A percentile compares a stretch with the other conserved stretches of the same genome.
These are phyloP conservation scores for Barnettozyma vustinii DNA, from an alignment of 805 yeast genomes.

Conservation along the genomic window DNA sequence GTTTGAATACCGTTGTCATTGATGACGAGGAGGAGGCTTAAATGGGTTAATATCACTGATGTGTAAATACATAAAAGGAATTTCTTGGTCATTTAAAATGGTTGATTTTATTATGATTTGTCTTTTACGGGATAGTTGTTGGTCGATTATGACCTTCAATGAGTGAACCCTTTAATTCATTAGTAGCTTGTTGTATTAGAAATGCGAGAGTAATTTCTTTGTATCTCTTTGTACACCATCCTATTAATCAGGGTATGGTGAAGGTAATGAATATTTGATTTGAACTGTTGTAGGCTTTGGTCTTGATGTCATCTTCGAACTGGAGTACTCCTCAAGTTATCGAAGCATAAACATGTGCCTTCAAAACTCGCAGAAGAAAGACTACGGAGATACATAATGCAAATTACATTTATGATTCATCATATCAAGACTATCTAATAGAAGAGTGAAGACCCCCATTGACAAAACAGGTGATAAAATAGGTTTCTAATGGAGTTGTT, in stretches of 20 bases:
- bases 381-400: too few species aligned
- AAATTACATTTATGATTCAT: too few species aligned
- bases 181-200: constrained; percentile 8
- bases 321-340: too few species aligned
- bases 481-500: background rate
- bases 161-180: constrained; percentile 13
- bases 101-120: background rate
- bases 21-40: constrained; percentile 48
- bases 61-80: constrained; percentile 7
- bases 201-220: background rate
- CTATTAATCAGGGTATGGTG: background rate
- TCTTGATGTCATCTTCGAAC: too few species aligned
- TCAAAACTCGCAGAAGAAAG: too few species aligned
- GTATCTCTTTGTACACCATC: background rate
- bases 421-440: background rate
- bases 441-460: background rate
- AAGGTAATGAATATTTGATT: background rate
- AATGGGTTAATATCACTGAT: constrained; percentile 6
- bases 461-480: too few species aligned
- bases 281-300: background rate
- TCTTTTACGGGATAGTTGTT: constrained; percentile 11
- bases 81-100: constrained; percentile 8
- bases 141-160: constrained; percentile 9
- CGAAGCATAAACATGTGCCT: too few species aligned
- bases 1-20: constrained; percentile 96